Evolutionary conservation across 1,284 basidiomycete species (phyloP), one percentile per base, ranked within the genome.

Genomic region (Marasmius oreades): DNA sequence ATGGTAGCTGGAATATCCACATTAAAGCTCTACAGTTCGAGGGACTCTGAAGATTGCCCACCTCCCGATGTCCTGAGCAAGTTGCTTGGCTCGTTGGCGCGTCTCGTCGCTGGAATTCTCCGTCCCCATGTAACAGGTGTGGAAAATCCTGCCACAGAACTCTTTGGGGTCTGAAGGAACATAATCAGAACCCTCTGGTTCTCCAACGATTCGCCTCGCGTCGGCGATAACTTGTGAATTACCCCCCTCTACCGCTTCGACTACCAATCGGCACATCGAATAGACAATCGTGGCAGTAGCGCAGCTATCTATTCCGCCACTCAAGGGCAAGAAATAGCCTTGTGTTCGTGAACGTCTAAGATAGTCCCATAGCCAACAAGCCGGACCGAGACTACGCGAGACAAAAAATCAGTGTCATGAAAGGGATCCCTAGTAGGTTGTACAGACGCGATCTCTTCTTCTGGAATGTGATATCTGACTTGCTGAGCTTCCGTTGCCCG

Each of bases 291-390:
- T 86, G 0, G 96, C 90, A 0, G 97, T 98, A 1, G 97, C 94
- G 66, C 96, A 99, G 64, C 91, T 94, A 69, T 99, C 96, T 59
- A 99, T 95, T 11, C 96, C 97, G 18, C 97, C 96, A 55, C 93
- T 96, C 5, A 99, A 80, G 1, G 97, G 97, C 24, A 99, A 76
- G 69, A 99, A 98, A 75, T 95, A 99, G 1, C 97, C 96, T 65
- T 96, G 93, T 0, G 91, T 94, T 4, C 93, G 80, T 12, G 96
- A 98, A 37, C 96, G 86, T 24, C 96, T 82, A 39, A 99, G 82
- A 67, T 99, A 99, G 71, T 99, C 97, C 97, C 96, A 99, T 7
- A 99, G 79, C 96, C 96, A 99, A 69, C 96, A 99, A 3, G 96
- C 97, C 1, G 96, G 96, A 5, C 96, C 97, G 2, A 98, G 77